Evolutionary conservation across 345 rosid species (phyloP).

Genomic region (Eucalyptus polybractea): DNA sequence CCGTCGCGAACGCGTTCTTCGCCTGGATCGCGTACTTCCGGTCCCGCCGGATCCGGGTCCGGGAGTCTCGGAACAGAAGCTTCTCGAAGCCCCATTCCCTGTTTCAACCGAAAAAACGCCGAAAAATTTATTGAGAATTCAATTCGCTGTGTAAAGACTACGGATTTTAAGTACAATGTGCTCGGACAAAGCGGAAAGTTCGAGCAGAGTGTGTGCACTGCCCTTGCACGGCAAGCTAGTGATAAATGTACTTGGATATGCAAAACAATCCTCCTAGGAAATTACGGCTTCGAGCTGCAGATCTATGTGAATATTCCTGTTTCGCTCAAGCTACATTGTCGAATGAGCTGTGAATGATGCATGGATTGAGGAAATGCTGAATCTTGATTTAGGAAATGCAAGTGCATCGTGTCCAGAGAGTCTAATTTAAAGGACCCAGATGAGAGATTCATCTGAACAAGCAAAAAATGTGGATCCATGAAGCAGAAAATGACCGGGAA

Average conservation of each 20-base stretch:
- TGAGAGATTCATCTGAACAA: background rate
- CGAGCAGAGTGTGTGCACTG: background rate
- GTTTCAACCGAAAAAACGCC: background rate
- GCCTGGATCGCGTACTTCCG: conserved; percentile 88
- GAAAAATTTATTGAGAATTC: background rate
- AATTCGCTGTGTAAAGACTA: background rate
- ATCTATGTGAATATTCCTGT: background rate
- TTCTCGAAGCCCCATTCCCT: conserved; percentile 98
- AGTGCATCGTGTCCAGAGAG: background rate
- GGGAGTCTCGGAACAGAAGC: conserved; percentile 59
- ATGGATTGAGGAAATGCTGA: background rate
- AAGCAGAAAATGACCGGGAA: background rate
- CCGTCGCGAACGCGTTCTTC: conserved; percentile 67
- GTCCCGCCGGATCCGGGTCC: conserved; percentile 60
- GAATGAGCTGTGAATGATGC: background rate
- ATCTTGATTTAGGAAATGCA: background rate
- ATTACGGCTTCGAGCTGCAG: background rate
- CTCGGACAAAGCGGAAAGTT: background rate
- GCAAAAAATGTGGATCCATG: background rate
- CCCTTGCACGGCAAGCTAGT: background rate
- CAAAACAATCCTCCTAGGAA: background rate
- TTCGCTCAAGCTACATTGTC: background rate
- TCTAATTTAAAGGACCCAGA: background rate
- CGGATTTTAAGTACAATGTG: background rate
- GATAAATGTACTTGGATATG: background rate